Percentiles rank a stretch among this genome's conserved stretches.
Conservation (phyloP, 2,329 filamentous ascomycete species). For the Dothideomycetes sp. region DNA sequence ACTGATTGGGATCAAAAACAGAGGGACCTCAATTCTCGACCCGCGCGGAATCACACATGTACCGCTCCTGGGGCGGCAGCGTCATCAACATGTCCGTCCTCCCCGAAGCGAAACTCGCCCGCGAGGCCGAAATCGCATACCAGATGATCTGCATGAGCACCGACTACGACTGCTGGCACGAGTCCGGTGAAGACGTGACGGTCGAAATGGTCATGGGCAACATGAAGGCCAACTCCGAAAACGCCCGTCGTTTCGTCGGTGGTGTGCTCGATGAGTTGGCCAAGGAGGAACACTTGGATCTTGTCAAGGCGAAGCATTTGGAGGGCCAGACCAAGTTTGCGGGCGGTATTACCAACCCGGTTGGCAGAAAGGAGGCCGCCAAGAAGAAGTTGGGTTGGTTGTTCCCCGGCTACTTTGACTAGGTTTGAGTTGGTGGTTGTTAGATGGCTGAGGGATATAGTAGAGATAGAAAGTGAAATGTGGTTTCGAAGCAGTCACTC, state of each 20-base stretch:
- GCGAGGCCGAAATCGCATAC: conserved; percentile 92
- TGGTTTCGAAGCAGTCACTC: no score
- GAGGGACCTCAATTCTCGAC: conserved; percentile 99
- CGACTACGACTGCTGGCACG: conserved; percentile 98
- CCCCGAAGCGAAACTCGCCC: conserved; percentile 90
- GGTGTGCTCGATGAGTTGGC: conserved; percentile 80
- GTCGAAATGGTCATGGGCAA: conserved; percentile 96
- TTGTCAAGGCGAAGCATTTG: conserved; percentile 74
- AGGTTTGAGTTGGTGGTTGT: no score
- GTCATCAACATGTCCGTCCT: conserved; percentile 98
- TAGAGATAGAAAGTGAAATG: no score
- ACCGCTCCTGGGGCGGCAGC: conserved; percentile 84
- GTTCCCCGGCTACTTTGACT: conserved; percentile 69
- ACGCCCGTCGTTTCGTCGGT: conserved; percentile 75
- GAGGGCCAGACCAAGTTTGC: conserved; percentile 68
- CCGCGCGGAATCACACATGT: conserved; percentile 89
- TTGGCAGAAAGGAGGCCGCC: conserved; percentile 63
- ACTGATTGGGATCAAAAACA: conserved; percentile 36
- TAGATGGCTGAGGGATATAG: no score
- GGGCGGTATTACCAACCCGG: conserved; percentile 71
- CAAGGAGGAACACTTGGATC: conserved; percentile 63
- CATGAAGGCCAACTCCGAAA: conserved; percentile 87
- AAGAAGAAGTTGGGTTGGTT: conserved; percentile 75
- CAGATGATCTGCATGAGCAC: conserved; percentile 99
- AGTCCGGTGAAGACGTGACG: conserved; percentile 66